Evolutionary conservation across 768 basidiomycete species (phyloP).

Genomic region (Galerina marginata): DNA sequence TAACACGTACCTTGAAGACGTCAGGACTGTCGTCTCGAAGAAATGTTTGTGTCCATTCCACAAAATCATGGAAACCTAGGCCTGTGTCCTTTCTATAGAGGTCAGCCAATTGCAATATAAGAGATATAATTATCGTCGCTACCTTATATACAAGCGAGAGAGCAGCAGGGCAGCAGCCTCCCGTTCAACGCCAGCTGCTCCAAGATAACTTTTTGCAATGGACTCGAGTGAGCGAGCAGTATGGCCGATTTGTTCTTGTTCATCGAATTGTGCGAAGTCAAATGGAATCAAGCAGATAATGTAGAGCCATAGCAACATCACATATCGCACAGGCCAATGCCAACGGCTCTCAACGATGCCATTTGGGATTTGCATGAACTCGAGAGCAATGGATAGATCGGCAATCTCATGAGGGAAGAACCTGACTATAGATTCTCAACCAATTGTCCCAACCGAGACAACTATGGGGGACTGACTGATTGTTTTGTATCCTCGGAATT

Average conservation of each 20-base stretch:
- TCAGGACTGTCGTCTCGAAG: slow-evolving; percentile 41
- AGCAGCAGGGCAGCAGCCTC: slow-evolving; percentile 84
- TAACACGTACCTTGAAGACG: slow-evolving; percentile 53
- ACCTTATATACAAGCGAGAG: slow-evolving; percentile 83
- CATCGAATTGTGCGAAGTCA: slow-evolving; percentile 85
- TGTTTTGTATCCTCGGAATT: slow-evolving; percentile 89
- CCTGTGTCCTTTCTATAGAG: slow-evolving; percentile 62
- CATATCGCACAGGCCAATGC: slow-evolving; percentile 85
- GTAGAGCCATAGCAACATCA: slow-evolving; percentile 90
- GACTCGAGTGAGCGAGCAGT: slow-evolving; percentile 64
- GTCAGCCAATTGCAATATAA: not conserved
- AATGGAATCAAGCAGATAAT: slow-evolving; percentile 95
- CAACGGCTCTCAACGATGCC: slow-evolving; percentile 44
- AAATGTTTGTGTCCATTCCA: slow-evolving; percentile 48
- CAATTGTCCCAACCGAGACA: not conserved
- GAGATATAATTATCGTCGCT: slow-evolving; percentile 24
- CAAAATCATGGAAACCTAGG: slow-evolving; percentile 54
- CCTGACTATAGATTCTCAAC: slow-evolving; percentile 59
- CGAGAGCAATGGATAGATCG: slow-evolving; percentile 78
- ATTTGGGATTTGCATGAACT: slow-evolving; percentile 58
- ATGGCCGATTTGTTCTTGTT: slow-evolving; percentile 50
- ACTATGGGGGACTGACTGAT: slow-evolving; percentile 64
- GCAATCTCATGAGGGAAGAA: slow-evolving; percentile 93
- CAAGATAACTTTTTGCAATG: slow-evolving; percentile 61
- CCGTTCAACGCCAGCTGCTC: slow-evolving; percentile 80